These are phyloP conservation scores for Candida freyschussii DNA, from an alignment of 1,139 yeast species.

Conservation along the genomic window DNA sequence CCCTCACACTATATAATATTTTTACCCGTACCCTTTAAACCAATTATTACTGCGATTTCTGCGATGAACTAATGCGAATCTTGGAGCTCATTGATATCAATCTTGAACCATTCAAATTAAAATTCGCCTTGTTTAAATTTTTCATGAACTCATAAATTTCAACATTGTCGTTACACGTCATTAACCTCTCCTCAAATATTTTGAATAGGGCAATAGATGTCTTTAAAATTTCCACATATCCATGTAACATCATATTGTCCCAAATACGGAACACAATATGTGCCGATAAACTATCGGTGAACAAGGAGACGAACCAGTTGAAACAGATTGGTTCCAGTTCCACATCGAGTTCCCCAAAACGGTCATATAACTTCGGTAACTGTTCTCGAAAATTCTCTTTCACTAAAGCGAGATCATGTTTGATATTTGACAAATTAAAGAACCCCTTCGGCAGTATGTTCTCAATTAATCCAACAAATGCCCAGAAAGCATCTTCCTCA, in stretches of 20 bases:
- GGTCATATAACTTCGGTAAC: constrained; percentile 39
- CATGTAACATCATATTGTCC: constrained; percentile 44
- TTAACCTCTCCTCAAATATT: constrained; percentile 34
- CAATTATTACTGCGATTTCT: no score
- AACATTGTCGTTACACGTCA: constrained; percentile 31
- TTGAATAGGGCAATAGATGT: constrained; percentile 40
- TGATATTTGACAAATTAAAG: constrained; percentile 37
- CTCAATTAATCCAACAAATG: constrained; percentile 46
- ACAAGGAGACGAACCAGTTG: constrained; percentile 57
- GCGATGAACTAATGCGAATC: constrained; percentile 3
- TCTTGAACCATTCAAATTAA: constrained; percentile 23
- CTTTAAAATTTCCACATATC: constrained; percentile 33
- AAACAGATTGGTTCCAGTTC: constrained; percentile 50
- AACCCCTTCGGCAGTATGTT: constrained; percentile 48
- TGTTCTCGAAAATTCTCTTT: constrained; percentile 26
- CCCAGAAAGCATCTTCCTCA: constrained; percentile 58
- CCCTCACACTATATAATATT: neutral
- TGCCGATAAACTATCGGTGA: constrained; percentile 49
- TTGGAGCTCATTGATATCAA: constrained; percentile 15
- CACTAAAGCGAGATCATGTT: constrained; percentile 37
- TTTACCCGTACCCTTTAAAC: neutral
- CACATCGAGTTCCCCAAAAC: constrained; percentile 33
- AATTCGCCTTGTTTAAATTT: constrained; percentile 30
- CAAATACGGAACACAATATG: constrained; percentile 50
- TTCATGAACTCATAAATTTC: constrained; percentile 43